Percentiles rank a stretch among this genome's conserved stretches.
phyloP scores from a whole-genome alignment of 257 asterid genomes.

The Ajuga chamaepitys region DNA sequence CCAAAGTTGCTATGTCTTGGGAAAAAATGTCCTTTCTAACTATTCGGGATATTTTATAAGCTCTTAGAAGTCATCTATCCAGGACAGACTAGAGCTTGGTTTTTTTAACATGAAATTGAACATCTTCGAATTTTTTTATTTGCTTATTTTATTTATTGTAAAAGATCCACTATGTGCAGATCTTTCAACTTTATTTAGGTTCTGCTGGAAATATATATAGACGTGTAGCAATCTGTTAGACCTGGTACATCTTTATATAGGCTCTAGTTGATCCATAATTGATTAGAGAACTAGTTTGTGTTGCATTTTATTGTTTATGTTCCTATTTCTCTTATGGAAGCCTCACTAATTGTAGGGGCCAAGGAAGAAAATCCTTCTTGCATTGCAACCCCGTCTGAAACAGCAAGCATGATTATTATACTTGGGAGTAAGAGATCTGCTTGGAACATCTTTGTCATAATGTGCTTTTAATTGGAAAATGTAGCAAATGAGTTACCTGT shows the following conservation, averaged over 20 bases:
- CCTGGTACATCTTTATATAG: background rate
- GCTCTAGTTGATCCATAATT: conserved; percentile 6
- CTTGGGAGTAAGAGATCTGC: conserved; percentile 7
- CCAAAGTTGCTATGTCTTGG: background rate
- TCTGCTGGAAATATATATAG: background rate
- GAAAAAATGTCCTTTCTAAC: background rate
- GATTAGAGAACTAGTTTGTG: background rate
- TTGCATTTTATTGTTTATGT: background rate
- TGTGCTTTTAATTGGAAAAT: conserved; percentile 12
- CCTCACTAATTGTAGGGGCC: conserved; percentile 62
- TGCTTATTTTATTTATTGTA: background rate
- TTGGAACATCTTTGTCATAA: conserved; percentile 7
- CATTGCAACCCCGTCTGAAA: conserved; percentile 50
- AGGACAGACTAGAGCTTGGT: background rate
- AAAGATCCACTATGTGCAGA: background rate
- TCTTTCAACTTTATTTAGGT: background rate
- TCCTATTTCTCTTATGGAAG: background rate
- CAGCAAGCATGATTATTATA: conserved; percentile 33
- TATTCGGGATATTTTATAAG: background rate
- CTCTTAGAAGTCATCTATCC: background rate
- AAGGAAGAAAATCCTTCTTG: conserved; percentile 71
- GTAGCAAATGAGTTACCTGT: background rate
- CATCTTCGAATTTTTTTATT: background rate
- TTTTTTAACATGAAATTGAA: background rate
- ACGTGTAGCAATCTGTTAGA: background rate